A percentile compares a stretch with the other conserved stretches of the same genome.
Evolutionary conservation across 306 rosid genomes (phyloP).

Genomic region (Casuarina cunninghamiana): DNA sequence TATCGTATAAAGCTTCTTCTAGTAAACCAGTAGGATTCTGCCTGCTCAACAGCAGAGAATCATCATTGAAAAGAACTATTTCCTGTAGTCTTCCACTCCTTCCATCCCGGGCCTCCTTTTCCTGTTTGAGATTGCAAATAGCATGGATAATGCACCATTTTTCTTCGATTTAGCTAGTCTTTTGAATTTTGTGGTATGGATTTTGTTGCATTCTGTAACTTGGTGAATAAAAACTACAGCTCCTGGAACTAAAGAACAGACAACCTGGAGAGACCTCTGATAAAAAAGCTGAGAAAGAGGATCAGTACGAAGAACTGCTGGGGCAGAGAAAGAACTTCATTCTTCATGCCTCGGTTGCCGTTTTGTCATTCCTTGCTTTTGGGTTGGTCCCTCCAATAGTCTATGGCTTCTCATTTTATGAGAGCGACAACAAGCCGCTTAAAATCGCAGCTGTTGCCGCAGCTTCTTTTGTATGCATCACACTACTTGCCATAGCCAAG

Average conservation of each 20-base stretch:
- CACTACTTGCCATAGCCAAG: conserved; percentile 60
- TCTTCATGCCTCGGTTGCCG: conserved; percentile 53
- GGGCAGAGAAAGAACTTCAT: conserved; percentile 54
- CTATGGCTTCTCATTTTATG: conserved; percentile 65
- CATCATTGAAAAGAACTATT: too few relatives aligned
- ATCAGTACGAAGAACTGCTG: conserved; percentile 41
- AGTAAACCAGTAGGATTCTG: too few relatives aligned
- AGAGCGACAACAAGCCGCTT: conserved; percentile 51
- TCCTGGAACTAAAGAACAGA: conserved; percentile 52
- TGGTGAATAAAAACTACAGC: conserved; percentile 39
- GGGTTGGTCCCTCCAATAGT: conserved; percentile 72
- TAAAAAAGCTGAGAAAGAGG: conserved; percentile 25
- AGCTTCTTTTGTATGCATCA: conserved; percentile 67
- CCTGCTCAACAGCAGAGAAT: too few relatives aligned
- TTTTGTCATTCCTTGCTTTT: conserved; percentile 61
- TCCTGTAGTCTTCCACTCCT: too few relatives aligned
- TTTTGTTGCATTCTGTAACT: not conserved
- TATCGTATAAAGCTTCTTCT: too few relatives aligned
- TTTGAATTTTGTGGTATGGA: not conserved
- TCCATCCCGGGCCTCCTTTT: too few relatives aligned
- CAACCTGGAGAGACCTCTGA: conserved; percentile 26
- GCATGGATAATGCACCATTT: too few relatives aligned
- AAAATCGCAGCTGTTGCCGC: conserved; percentile 74
- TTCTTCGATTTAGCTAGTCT: not conserved
- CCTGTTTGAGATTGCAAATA: too few relatives aligned